Evolutionary conservation across 768 basidiomycete species (phyloP), one percentile per base, ranked within the genome.

Genomic region (Leccinum broughii): DNA sequence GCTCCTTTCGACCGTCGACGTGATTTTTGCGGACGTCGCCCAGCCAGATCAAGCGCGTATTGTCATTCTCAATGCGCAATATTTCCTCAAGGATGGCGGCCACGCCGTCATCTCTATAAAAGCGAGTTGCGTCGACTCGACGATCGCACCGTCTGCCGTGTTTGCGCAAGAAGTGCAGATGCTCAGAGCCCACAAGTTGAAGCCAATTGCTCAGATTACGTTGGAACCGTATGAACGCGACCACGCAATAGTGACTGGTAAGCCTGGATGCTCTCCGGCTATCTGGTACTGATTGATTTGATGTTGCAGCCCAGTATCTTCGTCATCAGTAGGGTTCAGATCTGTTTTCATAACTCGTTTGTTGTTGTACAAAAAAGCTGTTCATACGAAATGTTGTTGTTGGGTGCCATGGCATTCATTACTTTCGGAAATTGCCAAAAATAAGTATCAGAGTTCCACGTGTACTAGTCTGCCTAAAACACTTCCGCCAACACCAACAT

Each of bases 11-110:
- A 84, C 93, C 56, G 96, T 98, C 58, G 97, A 99, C 67, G 95
- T 96, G 64, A 90, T 99, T 73, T 99, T 99, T 68, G 95, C 97
- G 58, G 97, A 99, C 75, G 87, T 99, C 53, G 97, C 97, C 1
- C 97, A 99, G 73, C 96, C 96, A 49, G 95, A 99, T 77, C 97
- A 99, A 78, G 95, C 95, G 3, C 94, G 95, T 80, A 98, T 98
- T 70, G 93, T 98, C 63, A 82, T 85, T 44, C 84, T 87, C 75
- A 98, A 99, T 76, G 93, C 96, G 0, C 88, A 97, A 67, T 87
- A 88, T 75, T 99, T 99, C 88, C 83, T 99, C 57, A 98, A 96
- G 76, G 89, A 95, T 74, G 85, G 84, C 32, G 97, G 97, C 2
- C 93, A 97, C 68, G 81, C 85, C 67, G 87, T 99, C 68, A 94